Conservation (phyloP, 805 yeast genomes). For the Candida endomychidarum region DNA sequence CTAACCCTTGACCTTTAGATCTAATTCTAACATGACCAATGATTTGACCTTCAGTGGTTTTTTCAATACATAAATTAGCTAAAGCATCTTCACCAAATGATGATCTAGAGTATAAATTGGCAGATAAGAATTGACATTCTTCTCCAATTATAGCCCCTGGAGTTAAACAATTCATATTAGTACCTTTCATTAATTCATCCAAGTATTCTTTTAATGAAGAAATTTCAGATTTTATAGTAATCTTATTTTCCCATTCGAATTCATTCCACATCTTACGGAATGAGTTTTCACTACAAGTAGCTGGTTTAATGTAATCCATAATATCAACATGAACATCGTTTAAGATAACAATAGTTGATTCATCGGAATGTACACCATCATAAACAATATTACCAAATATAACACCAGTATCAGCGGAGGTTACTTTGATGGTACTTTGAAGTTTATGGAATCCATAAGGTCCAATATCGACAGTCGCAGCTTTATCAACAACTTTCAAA, state of each 20-base stretch:
- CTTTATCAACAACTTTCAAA: conserved; percentile 88
- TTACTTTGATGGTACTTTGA: conserved; percentile 87
- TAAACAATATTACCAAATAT: conserved; percentile 96
- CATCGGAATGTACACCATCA: conserved; percentile 93
- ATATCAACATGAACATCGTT: conserved; percentile 95
- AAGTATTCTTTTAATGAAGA: conserved; percentile 73
- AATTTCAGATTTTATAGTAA: conserved; percentile 74
- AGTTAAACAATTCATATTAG: conserved; percentile 93
- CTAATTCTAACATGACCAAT: conserved; percentile 95
- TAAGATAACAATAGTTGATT: conserved; percentile 83
- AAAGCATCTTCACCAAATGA: conserved; percentile 97
- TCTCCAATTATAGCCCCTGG: conserved; percentile 89
- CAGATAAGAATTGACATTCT: conserved; percentile 88
- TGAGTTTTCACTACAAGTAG: conserved; percentile 80
- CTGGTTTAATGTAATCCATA: conserved; percentile 96
- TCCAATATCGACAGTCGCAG: conserved; percentile 84
- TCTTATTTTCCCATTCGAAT: conserved; percentile 99
- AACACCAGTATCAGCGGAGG: conserved; percentile 97
- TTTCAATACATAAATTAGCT: conserved; percentile 93
- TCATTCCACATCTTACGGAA: conserved; percentile 99
- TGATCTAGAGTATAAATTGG: conserved; percentile 88
- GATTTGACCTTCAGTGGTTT: conserved; percentile 68
- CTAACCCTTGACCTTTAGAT: conserved; percentile 97
- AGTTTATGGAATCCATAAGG: conserved; percentile 96
- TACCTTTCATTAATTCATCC: conserved; percentile 71